Evolutionary conservation across 2,329 filamentous ascomycete genomes (phyloP), one percentile per base, ranked within the genome.

Genomic region (Fusarium hostae): DNA sequence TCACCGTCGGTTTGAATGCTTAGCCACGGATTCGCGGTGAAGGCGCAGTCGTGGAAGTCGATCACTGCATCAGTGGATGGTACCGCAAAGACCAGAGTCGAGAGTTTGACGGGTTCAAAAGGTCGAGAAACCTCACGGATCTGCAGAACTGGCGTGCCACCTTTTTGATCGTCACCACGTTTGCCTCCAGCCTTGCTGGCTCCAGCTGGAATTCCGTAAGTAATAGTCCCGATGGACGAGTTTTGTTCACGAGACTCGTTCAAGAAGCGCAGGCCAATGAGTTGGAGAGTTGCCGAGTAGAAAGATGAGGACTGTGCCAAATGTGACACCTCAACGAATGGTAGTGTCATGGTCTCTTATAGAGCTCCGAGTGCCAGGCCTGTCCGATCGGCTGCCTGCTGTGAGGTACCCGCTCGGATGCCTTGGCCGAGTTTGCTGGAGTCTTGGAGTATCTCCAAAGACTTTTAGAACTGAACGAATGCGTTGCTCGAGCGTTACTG

Each of bases 251-350:
- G 76, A 48, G 68, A 64, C 35, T 70, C 68, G 43, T 61, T 55
- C 47, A 80, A 62, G 62, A 90, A 97, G 67, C 87, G 87, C 68
- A 97, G 90, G 40, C 92, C 92, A 26, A 97, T 86, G 6, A 93
- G 92, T 75, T 95, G 93, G 11, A 94, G 86, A 71, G 94, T 87
- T 69, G 92, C 88, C 26, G 94, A 88, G 81, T 94, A 97, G 84
- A 97, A 97, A 11, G 94, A 96, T 54, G 92, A 90, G 6, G 94
- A 92, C 39, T 91, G 89, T 59, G 94, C 89, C 59, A 97, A 89
- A 80, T 95, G 91, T 67, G 90, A 91, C 78, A 97, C 94, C 78
- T 89, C 85, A 72, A 90, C 78, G 71, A 85, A 84, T 52, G 88
- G 87, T 70, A 86, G 77, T 79, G 83, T 83, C 72, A 79, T 78